These are phyloP conservation scores for Yarrowia sp. DNA, from an alignment of 805 yeast genomes.

Conservation along the genomic window DNA sequence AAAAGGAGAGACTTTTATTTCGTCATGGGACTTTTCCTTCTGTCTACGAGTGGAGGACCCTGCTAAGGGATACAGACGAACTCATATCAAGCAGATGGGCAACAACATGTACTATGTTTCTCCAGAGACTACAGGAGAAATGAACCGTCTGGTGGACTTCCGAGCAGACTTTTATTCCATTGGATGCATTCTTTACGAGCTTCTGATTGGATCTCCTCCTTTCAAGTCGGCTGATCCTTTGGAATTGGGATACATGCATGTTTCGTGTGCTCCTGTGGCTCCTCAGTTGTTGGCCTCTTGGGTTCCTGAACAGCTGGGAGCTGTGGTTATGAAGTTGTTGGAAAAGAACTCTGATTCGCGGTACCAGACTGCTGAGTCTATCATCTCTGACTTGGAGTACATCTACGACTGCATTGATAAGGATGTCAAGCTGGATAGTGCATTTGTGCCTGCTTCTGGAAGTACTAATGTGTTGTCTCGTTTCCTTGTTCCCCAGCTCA, in stretches of 20 bases:
- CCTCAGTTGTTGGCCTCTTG: conserved; percentile 40
- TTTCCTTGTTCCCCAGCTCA: conserved; percentile 35
- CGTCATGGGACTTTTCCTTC: conserved; percentile 52
- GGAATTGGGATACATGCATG: conserved; percentile 44
- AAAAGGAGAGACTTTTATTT: conserved; percentile 41
- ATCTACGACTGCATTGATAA: conserved; percentile 30
- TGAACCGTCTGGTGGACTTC: conserved; percentile 44
- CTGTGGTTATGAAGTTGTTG: conserved; percentile 45
- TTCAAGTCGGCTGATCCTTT: conserved; percentile 45
- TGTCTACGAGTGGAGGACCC: conserved; percentile 45
- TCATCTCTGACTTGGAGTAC: conserved; percentile 43
- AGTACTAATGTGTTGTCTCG: conserved; percentile 27
- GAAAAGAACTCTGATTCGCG: conserved; percentile 45
- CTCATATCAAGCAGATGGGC: conserved; percentile 43
- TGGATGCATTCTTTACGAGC: conserved; percentile 52
- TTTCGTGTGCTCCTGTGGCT: conserved; percentile 44
- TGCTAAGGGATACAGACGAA: conserved; percentile 44
- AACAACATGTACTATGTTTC: conserved; percentile 49
- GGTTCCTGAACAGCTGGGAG: conserved; percentile 38
- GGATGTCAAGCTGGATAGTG: conserved; percentile 29
- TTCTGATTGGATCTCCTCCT: conserved; percentile 48
- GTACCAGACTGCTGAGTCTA: conserved; percentile 40
- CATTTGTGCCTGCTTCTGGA: conserved; percentile 28
- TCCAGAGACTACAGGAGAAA: conserved; percentile 50
- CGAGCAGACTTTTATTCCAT: conserved; percentile 51